Base-by-base conservation (phyloP, 2,329 filamentous ascomycete species). In the Colletotrichum sp. region DNA sequence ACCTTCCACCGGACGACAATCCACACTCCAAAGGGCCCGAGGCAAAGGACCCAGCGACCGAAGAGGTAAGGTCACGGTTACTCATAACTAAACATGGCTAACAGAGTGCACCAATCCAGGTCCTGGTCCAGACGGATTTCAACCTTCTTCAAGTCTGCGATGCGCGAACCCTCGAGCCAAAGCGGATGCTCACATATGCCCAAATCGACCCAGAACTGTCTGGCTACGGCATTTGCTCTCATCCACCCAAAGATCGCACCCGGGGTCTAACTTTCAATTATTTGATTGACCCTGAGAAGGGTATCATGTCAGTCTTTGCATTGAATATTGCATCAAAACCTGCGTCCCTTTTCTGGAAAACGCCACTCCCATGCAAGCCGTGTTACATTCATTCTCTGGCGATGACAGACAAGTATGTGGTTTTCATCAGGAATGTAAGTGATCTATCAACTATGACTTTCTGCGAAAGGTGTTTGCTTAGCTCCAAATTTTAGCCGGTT, bases 351-450 rank as follows among this genome's bases (percentile, higher is more conserved):
- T 18, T 78, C n/a, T 77, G 77, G 77, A 78, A 78, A 21, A 76
- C 77, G 8, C 61, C 74, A 21, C 64, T 78, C 24, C 77, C 77
- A 5, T 78, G 77, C 38, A 57, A 68, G 34, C 77, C 77, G 18
- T 78, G 77, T 48, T 78, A 78, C 55, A 74, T 76, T 13, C 77
- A 78, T 48, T 76, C 77, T 21, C 65, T 76, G 15, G 74, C 77
- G 6, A 78, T 78, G 74, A 77, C 74, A 16, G 77, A 78, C 48
- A 77, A 74, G n/a, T 74, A 74, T 26, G 67, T 77, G 12, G 60
- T 77, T 7, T 78, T 78, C 30, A 72, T 78, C 18, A 64, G 77
- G 26, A 78, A 77, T 64, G 77, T 78, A 28, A 71, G 76, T 38
- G n/a, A 24, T 32, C 1, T 32, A 10, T 1, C n/a, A 5, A 13